These are phyloP conservation scores for Rhodotorula babjevae DNA, from an alignment of 768 basidiomycete species.

Conservation along the genomic window DNA sequence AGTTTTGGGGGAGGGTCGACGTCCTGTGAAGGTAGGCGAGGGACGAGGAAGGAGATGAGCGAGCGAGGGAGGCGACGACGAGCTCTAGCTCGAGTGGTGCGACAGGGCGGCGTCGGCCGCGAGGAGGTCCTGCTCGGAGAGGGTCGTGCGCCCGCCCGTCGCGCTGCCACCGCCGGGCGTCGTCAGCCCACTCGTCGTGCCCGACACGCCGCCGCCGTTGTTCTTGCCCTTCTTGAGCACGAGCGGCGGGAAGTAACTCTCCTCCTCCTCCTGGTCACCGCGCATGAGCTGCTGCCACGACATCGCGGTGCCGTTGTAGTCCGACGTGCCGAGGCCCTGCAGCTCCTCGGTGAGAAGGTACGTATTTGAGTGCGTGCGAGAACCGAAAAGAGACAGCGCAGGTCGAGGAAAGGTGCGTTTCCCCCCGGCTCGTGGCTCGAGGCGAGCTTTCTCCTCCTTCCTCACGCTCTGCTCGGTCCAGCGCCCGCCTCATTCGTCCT, in stretches of 20 bases:
- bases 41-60: too few species aligned
- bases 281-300: slow-evolving; percentile 49
- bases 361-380: too few species aligned
- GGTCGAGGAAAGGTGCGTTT: too few species aligned
- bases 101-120: slow-evolving; percentile 79
- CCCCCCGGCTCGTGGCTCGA: too few species aligned
- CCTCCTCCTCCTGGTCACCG: slow-evolving; percentile 62
- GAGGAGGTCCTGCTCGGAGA: slow-evolving; percentile 80
- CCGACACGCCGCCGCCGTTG: slow-evolving; percentile 66
- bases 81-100: slow-evolving; percentile 21
- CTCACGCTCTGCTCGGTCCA: too few species aligned
- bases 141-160: slow-evolving; percentile 47
- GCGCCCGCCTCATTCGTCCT: too few species aligned
- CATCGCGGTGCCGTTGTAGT: slow-evolving; percentile 63
- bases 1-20: too few species aligned
- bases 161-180: slow-evolving; percentile 58
- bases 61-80: too few species aligned
- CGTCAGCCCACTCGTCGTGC: slow-evolving; percentile 25
- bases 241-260: slow-evolving; percentile 61
- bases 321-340: slow-evolving; percentile 79
- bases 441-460: too few species aligned
- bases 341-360: slow-evolving; percentile 71
- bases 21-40: too few species aligned
- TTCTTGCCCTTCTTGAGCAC: slow-evolving; percentile 56
- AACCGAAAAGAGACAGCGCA: too few species aligned